These are phyloP conservation scores for Tieghemostelium lacteum DNA, from an alignment of 78 protist genomes.

Conservation along the genomic window DNA sequence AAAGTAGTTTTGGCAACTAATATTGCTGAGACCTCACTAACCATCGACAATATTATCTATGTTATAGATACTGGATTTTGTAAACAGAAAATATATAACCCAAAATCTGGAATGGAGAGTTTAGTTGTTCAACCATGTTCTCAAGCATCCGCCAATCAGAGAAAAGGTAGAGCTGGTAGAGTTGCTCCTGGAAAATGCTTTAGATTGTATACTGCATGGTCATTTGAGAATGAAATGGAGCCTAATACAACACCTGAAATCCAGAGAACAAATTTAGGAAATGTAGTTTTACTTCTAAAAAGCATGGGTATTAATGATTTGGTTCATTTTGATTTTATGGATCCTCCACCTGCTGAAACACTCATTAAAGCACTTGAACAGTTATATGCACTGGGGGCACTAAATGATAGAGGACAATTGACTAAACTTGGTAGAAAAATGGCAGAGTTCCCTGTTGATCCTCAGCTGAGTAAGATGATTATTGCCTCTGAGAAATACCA, in stretches of 20 bases:
- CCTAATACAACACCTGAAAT: constrained; percentile 97
- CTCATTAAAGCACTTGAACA: constrained; percentile 97
- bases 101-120: constrained; percentile 97
- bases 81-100: constrained; percentile 95
- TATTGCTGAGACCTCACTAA: constrained; percentile 99
- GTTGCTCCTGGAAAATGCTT: constrained; percentile 97
- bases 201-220: constrained; percentile 96
- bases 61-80: constrained; percentile 98
- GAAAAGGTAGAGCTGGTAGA: constrained; percentile 99
- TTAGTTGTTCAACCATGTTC: constrained; percentile 95
- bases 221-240: constrained; percentile 94
- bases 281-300: constrained; percentile 96
- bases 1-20: constrained; percentile 99
- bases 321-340: constrained; percentile 98
- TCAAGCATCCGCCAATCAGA: constrained; percentile 94
- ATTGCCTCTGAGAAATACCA: constrained; percentile 85
- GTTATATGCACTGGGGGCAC: constrained; percentile 96
- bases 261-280: constrained; percentile 97
- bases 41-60: constrained; percentile 98
- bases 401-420: constrained; percentile 97
- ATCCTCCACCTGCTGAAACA: constrained; percentile 99
- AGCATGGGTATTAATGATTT: constrained; percentile 98
- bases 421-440: constrained; percentile 97
- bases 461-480: constrained; percentile 92
- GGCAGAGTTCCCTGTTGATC: constrained; percentile 99